Evolutionary conservation across 225 moss, liverwort and hornwort genomes (phyloP), one percentile per base, ranked within the genome.

Genomic region (Bryoerythrophyllum caledonicum): DNA sequence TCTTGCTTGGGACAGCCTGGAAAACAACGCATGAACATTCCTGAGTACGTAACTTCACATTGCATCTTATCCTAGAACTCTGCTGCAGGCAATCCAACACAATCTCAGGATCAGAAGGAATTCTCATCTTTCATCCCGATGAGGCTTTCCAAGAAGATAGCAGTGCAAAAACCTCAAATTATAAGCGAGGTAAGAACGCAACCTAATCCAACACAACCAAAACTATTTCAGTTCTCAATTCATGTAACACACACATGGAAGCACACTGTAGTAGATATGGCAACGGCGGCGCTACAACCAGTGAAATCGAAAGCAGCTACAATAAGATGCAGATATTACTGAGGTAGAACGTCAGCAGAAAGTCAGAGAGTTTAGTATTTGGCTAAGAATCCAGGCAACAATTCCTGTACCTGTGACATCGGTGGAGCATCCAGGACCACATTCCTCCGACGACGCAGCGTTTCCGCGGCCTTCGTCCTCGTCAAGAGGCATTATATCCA

Each of bases 1-100:
- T 85, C 88, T 78, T 73, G 75, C 67, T 88, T 81, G 28, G 75
- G 82, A 49, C 80, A 78, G 43, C 82, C 85, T 83, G 78, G 20
- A 62, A 25, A 57, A 5, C 48, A 38, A 44, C 68, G 66, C 78
- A 70, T 0, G 24, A 67, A 71, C 5, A 35, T 54, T 67, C 63
- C 14, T 48, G 20, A 73, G 41, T 59, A 26, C 30, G 16, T 52
- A 52, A 25, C 24, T 51, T 14, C 76, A 58, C 24, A 21, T 19
- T 23, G 24, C 73, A 63, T 15, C 16, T 73, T 43, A 41, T 11
- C 27, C 71, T 20, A 71, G 43, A 28, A 59, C 26, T 56, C 15
- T 37, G 69, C 54, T 40, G 15, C 23, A 35, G 35, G 37, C 5
- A 13, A 34, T 35, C 34, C 8, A 26, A 38, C 58, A 26, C 40